Base-by-base conservation (phyloP, 163 green algal genomes). In the Trebouxiophyceae sp. region DNA sequence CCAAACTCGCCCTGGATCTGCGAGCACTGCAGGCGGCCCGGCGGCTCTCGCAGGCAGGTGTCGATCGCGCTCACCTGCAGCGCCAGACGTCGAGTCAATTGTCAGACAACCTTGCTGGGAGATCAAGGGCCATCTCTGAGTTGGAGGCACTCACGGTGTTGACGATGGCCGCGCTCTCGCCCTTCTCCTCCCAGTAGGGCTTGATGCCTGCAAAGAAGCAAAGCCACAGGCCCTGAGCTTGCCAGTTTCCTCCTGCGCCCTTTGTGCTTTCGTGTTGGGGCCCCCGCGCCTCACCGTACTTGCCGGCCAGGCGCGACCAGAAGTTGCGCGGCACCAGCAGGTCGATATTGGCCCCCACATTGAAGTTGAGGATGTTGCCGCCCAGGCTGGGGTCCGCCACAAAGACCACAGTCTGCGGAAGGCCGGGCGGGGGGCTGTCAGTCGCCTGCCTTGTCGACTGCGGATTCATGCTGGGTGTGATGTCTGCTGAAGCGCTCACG, bases 321-420 rank as follows among this genome's bases (percentile, higher is more conserved):
- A 98, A 97, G 64, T 76, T 92, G 67, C 88, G 85, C 0, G 92
- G 93, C 32, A 98, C 87, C 54, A 87, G 74, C 63, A 99, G 78
- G 77, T 99, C 93, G 24, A 99, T 74, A 46, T 81, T 84, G 5
- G 72, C 44, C 2, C 93, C 93, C 16, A 99, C 91, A 66, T 97
- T 97, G 79, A 99, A 97, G 77, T 99, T 98, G 3, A 98, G 81
- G 67, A 98, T 95, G 80, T 97, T 93, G 24, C 87, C 46, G 33
- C 30, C 86, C 45, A 89, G 86, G 64, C 76, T 88, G 28, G 93
- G 93, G 67, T 99, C 93, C 1, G 68, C 92, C 28, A 98, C 93
- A 74, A 97, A 93, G 28, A 98, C 91, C 2, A 97, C 79, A 1
- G 91, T 97, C 69, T 73, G 39, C 39, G 16, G n/a, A n/a, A n/a